Conservation (phyloP, 139 green algal genomes). For the Chlamydomonas eustigma region DNA sequence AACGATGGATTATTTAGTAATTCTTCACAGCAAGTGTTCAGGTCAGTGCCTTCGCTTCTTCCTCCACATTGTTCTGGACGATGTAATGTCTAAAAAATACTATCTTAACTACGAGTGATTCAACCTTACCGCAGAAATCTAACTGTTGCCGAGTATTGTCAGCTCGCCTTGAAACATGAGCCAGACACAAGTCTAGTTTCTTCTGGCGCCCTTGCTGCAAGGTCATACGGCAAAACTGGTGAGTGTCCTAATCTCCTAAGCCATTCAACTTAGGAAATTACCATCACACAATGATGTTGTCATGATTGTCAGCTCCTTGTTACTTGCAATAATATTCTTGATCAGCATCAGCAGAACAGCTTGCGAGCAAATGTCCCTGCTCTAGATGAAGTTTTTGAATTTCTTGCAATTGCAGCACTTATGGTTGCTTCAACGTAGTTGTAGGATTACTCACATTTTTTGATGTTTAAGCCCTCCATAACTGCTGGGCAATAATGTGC, state of each 20-base stretch:
- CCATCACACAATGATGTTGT: not conserved
- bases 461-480: not conserved
- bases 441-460: not conserved
- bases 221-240: conserved; percentile 45
- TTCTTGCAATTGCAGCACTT: not conserved
- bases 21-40: too few species aligned
- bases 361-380: not conserved
- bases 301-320: not conserved
- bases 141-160: conserved; percentile 12
- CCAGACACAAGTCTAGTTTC: conserved; percentile 61
- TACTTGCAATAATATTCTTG: too few species aligned
- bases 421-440: not conserved
- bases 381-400: conserved; percentile 16
- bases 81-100: too few species aligned
- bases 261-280: not conserved
- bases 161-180: conserved; percentile 55
- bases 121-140: conserved; percentile 43
- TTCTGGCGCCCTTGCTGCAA: conserved; percentile 69
- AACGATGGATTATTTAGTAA: too few species aligned
- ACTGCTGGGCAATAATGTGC: conserved; percentile 28
- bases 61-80: too few species aligned
- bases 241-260: not conserved
- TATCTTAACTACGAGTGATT: too few species aligned
- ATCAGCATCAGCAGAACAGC: too few species aligned
- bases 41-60: too few species aligned